Evolutionary conservation across 345 rosid genomes (phyloP).

Genomic region (Citrus australasica): DNA sequence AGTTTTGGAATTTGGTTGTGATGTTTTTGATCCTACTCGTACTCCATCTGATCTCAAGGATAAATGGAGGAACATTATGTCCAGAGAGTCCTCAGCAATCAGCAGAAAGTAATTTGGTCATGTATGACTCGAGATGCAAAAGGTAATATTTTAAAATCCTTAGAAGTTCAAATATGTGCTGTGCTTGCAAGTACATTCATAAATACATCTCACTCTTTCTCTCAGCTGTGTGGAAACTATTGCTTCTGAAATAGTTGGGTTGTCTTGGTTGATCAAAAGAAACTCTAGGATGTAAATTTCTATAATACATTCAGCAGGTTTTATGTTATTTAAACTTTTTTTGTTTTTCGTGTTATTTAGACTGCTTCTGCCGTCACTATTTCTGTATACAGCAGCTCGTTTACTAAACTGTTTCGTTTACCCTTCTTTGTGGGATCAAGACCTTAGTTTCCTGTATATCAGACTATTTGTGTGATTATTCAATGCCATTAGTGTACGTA

Average conservation of each 20-base stretch:
- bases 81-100: slow-evolving; percentile 10
- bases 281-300: neutral
- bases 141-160: neutral
- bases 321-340: neutral
- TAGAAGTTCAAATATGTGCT: neutral
- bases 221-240: neutral
- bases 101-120: neutral
- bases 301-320: neutral
- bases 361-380: neutral
- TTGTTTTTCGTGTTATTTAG: neutral
- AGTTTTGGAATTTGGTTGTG: slow-evolving; percentile 63
- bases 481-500: neutral
- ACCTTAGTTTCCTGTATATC: neutral
- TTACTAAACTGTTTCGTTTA: neutral
- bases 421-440: neutral
- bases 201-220: neutral
- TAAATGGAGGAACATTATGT: slow-evolving; percentile 63
- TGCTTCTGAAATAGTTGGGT: neutral
- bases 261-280: neutral
- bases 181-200: neutral
- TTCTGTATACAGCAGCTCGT: neutral
- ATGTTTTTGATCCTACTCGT: slow-evolving; percentile 53
- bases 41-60: slow-evolving; percentile 72
- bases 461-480: neutral
- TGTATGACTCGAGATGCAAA: neutral